A percentile compares a stretch with the other conserved stretches of the same genome.
phyloP scores from a whole-genome alignment of 345 rosid genomes.

The Eucalyptus sideroxylon region DNA sequence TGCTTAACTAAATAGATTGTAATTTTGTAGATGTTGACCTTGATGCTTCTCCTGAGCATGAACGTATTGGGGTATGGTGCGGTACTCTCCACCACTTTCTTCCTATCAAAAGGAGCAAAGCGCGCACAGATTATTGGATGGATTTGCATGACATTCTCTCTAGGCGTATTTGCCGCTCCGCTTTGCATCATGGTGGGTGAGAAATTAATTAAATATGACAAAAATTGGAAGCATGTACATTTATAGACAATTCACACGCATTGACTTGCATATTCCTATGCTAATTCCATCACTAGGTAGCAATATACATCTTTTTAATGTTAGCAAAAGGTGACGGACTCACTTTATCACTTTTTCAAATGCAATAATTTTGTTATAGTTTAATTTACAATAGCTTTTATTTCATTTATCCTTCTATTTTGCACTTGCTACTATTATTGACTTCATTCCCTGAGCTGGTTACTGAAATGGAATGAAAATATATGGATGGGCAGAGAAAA shows the following conservation, averaged over 20 bases:
- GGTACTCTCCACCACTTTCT: slow-evolving; percentile 25
- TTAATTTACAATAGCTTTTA: background rate
- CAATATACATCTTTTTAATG: too few relatives aligned
- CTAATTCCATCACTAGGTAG: background rate
- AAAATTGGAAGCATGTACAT: background rate
- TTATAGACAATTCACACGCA: background rate
- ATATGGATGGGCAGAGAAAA: slow-evolving; percentile 37
- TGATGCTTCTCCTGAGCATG: slow-evolving; percentile 34
- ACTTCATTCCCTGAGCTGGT: background rate
- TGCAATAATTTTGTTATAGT: background rate
- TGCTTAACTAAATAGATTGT: background rate
- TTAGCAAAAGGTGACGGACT: background rate
- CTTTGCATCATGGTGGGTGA: slow-evolving; percentile 63
- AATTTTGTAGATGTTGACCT: slow-evolving; percentile 29
- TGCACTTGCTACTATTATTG: background rate
- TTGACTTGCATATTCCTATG: background rate
- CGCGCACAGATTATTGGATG: slow-evolving; percentile 55
- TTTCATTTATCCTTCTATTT: background rate
- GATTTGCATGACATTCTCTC: slow-evolving; percentile 64
- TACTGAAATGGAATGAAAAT: background rate
- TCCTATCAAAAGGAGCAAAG: slow-evolving; percentile 14
- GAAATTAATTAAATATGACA: background rate
- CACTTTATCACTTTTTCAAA: background rate
- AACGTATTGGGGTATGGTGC: slow-evolving; percentile 52
- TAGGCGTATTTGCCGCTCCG: slow-evolving; percentile 73